Evolutionary conservation across 306 rosid species (phyloP), one percentile per base, ranked within the genome.

Genomic region (Castanea crenata): DNA sequence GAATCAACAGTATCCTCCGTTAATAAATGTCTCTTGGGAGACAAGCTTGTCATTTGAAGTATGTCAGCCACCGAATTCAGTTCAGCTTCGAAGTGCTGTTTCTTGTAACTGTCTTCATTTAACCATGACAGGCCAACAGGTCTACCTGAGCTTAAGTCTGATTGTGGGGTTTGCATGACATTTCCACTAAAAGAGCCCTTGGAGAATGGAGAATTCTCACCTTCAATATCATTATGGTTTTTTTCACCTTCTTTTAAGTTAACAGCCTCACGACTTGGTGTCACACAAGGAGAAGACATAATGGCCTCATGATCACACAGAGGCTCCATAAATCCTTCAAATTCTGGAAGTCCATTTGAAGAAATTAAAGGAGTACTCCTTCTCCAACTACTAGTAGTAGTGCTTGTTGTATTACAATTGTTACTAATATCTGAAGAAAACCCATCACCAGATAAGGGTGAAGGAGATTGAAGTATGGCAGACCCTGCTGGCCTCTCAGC

Each of bases 141-240:
- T 69, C 71, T 73, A 80, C 80, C 91, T 73, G 89, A 83, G 83
- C 83, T 85, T 5, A 87, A 85, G 80, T 83, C 89, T 46, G 98
- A 91, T 44, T 80, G 81, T 62, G 98, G 98, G 69, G 98, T 92
- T 83, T 51, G 87, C 78, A 92, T 88, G 61, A 92, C 92, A 85
- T 91, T 92, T 65, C 85, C 90, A 78, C 96, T 88, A 29, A 89
- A 55, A 19, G 96, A 90, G 71, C 81, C 76, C 67, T 67, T 27
- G 74, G 97, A 92, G 83, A 89, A 88, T 8, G 97, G 96, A 80
- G 92, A 90, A 38, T 79, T 89, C 65, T 82, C 88, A 19, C 71
- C 84, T 56, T 46, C 72, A 78, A 79, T 62, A 78, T 76, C 80
- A 88, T 76, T 41, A 35, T 21, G 70, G 58, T 20, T 27, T 20